phyloP scores from a whole-genome alignment of 1,139 yeast species.

The Geotrichum bryndzae region DNA sequence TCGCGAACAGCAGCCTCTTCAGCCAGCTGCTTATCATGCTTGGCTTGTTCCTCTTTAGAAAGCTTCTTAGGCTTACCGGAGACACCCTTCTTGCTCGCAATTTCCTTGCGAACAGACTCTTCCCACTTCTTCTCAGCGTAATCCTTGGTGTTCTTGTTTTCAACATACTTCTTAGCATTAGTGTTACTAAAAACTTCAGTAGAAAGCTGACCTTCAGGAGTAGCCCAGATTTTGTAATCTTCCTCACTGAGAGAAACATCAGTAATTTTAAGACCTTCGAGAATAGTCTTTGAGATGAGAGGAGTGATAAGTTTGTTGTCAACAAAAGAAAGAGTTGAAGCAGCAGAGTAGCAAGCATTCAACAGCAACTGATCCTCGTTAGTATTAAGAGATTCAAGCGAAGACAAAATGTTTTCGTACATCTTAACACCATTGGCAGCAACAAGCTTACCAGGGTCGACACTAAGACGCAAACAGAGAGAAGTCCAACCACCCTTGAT shows the following conservation, averaged over 20 bases:
- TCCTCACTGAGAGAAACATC: slow-evolving; percentile 36
- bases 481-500: slow-evolving; percentile 73
- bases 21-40: slow-evolving; percentile 54
- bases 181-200: slow-evolving; percentile 49
- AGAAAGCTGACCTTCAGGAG: slow-evolving; percentile 64
- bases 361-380: slow-evolving; percentile 19
- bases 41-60: slow-evolving; percentile 67
- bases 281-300: slow-evolving; percentile 41
- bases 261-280: slow-evolving; percentile 32
- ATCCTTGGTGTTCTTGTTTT: slow-evolving; percentile 66
- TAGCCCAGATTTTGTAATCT: slow-evolving; percentile 59
- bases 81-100: slow-evolving; percentile 47
- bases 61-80: slow-evolving; percentile 44
- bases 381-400: slow-evolving; percentile 26
- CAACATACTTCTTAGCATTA: slow-evolving; percentile 27
- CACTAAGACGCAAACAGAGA: slow-evolving; percentile 51
- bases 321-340: slow-evolving; percentile 66
- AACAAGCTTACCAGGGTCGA: slow-evolving; percentile 63
- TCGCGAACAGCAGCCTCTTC: slow-evolving; percentile 55
- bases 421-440: slow-evolving; percentile 39
- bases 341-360: slow-evolving; percentile 50
- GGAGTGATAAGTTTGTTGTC: slow-evolving; percentile 58
- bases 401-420: slow-evolving; percentile 32
- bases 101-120: slow-evolving; percentile 67
- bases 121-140: slow-evolving; percentile 90